A percentile compares a stretch with the other conserved stretches of the same genome.
Conservation (phyloP, 441 rosid species). For the Populus hybrid region DNA sequence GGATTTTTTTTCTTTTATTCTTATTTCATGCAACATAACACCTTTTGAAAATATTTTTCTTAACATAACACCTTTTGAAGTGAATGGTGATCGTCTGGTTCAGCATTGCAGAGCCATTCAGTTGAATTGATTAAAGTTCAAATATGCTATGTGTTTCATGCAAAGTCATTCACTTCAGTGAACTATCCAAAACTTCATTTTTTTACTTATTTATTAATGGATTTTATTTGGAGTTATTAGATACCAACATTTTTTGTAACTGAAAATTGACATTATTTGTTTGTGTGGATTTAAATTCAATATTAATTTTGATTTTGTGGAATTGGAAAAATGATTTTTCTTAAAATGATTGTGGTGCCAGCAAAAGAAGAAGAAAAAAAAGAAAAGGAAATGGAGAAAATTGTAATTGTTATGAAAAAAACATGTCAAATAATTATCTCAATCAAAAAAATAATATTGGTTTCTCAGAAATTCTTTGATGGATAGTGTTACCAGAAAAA, state of each 20-base stretch:
- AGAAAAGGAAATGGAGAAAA: constrained; percentile 38
- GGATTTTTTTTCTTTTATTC: no score
- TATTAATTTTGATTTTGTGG: not conserved
- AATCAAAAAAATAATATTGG: constrained; percentile 48
- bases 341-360: constrained; percentile 13
- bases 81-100: no score
- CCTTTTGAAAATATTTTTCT: no score
- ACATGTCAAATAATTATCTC: not conserved
- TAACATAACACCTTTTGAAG: no score
- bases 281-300: not conserved
- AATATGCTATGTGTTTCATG: no score
- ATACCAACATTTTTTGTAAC: not conserved
- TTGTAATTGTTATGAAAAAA: constrained; percentile 31
- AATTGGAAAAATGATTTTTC: not conserved
- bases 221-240: not conserved
- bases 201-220: not conserved
- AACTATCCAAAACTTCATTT: constrained; percentile 8
- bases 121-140: no score
- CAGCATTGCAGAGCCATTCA: no score
- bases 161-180: constrained; percentile 23
- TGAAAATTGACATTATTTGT: not conserved
- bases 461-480: no score
- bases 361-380: constrained; percentile 30
- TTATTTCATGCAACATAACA: no score
- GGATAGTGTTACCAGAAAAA: no score